Evolutionary conservation across 345 rosid species (phyloP).

Genomic region (Isatis tinctoria): DNA sequence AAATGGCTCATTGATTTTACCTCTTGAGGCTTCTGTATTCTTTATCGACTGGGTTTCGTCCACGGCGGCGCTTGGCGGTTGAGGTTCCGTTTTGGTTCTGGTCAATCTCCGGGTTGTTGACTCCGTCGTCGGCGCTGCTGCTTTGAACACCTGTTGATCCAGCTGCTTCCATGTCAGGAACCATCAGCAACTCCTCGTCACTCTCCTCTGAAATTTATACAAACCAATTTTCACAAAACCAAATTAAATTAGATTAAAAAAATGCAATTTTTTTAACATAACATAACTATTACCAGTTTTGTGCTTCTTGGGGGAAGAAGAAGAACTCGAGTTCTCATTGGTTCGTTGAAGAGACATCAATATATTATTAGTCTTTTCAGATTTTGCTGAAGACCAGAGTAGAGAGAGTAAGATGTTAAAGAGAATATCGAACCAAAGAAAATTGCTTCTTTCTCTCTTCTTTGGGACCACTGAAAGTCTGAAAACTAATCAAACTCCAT

Average conservation of each 20-base stretch:
- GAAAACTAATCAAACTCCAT: conserved; percentile 3
- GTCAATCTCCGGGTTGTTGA: conserved; percentile 4
- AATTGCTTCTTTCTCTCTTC: background rate
- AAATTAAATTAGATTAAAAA: background rate
- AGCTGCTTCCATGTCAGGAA: conserved; percentile 63
- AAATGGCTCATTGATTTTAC: conserved; percentile 14
- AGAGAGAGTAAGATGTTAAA: conserved; percentile 2
- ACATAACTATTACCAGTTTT: conserved; percentile 8
- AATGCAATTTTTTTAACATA: background rate
- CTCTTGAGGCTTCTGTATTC: conserved; percentile 68
- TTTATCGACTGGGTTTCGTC: conserved; percentile 59
- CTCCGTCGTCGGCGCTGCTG: conserved; percentile 16
- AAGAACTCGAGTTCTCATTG: conserved; percentile 28
- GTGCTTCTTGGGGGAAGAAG: conserved; percentile 23
- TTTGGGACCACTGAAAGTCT: conserved; percentile 18
- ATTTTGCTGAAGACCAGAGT: conserved; percentile 1
- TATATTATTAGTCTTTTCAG: conserved; percentile 5
- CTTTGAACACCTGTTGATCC: conserved; percentile 15
- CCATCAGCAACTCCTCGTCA: conserved; percentile 65
- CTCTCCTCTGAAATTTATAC: conserved; percentile 41
- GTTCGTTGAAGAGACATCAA: conserved; percentile 36
- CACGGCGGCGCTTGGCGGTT: conserved; percentile 38
- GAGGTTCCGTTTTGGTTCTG: conserved; percentile 30
- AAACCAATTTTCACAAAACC: background rate
- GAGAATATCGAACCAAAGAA: conserved; percentile 12